Base-by-base conservation (phyloP, 805 yeast genomes). In the Barnettozyma sucrosica region DNA sequence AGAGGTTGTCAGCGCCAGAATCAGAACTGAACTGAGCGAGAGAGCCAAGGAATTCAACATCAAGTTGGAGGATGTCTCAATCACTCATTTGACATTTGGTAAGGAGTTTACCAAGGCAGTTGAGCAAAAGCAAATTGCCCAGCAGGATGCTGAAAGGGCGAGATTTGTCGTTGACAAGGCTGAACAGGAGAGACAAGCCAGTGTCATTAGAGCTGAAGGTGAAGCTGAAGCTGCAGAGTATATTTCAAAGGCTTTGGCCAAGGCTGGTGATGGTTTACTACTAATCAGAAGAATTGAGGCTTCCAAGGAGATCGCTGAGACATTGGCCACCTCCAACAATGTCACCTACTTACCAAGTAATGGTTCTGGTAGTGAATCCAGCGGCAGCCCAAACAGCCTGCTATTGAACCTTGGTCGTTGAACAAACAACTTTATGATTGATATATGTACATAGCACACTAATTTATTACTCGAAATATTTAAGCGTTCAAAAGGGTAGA, bases 201-300 rank as follows among this genome's bases (percentile, higher is more conserved):
- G 87, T 42, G 89, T 93, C 59, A 90, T 93, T 56, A 81, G 98
- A 61, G 99, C 99, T 25, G 99, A 93, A 70, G 99, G 98, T 70
- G 99, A 93, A 71, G 99, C 99, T 44, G 98, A 93, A 68, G 89
- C 96, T 49, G 99, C 99, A 4, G 98, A 93, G 51, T 82, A 82
- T 51, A 93, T 93, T 53, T 89, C 97, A 32, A 87, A 83, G 68
- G 97, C 98, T 5, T 77, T 93, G 55, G 80, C 83, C 46, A 90
- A 89, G 72, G 89, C 95, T 21, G 99, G 99, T 66, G 98, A 93
- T 63, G 98, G 98, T 56, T 75, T 93, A 57, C 75, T 93, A 63
- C 77, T 87, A 73, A 90, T 93, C 59, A 81, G 99, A 76, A 80
- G 98, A 71, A 80, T 93, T 57, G 99, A 93, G 66, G 97, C 99